Conservation (phyloP, 352 stramenopile genomes). For the Albugo candida region DNA sequence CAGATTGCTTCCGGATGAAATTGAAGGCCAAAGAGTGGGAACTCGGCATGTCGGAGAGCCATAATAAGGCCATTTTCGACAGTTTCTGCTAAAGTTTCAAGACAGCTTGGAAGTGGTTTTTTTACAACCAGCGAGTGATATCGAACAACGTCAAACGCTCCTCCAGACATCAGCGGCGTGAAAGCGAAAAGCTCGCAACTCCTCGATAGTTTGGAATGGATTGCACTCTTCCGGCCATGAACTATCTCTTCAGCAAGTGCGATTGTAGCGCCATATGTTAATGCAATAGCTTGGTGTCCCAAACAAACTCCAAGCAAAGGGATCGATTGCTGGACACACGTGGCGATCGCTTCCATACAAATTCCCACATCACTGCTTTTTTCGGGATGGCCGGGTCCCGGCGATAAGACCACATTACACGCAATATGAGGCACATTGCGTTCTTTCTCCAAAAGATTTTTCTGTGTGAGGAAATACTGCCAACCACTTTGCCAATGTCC, state of each 20-base stretch:
- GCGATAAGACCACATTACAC: conserved; percentile 79
- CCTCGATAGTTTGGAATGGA: conserved; percentile 7
- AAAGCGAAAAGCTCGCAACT: conserved; percentile 21
- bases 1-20: conserved; percentile 95
- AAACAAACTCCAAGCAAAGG: conserved; percentile 94
- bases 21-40: conserved; percentile 89
- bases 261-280: conserved; percentile 73
- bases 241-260: conserved; percentile 75
- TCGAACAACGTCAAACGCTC: conserved; percentile 80
- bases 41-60: conserved; percentile 63
- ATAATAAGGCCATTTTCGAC: conserved; percentile 66
- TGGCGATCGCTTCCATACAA: conserved; percentile 53
- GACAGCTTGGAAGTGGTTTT: conserved; percentile 6
- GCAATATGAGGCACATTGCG: conserved; percentile 8
- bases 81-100: conserved; percentile 44
- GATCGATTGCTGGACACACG: conserved; percentile 13
- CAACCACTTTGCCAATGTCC: conserved; percentile 44
- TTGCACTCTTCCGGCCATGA: conserved; percentile 83
- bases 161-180: conserved; percentile 12
- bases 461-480: conserved; percentile 24
- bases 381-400: conserved; percentile 79
- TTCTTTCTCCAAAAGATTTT: conserved; percentile 5
- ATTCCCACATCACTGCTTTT: conserved; percentile 72
- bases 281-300: conserved; percentile 90
- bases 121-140: conserved; percentile 92